These are phyloP conservation scores for Caloboletus firmus DNA, from an alignment of 1,284 basidiomycete species.

Conservation along the genomic window DNA sequence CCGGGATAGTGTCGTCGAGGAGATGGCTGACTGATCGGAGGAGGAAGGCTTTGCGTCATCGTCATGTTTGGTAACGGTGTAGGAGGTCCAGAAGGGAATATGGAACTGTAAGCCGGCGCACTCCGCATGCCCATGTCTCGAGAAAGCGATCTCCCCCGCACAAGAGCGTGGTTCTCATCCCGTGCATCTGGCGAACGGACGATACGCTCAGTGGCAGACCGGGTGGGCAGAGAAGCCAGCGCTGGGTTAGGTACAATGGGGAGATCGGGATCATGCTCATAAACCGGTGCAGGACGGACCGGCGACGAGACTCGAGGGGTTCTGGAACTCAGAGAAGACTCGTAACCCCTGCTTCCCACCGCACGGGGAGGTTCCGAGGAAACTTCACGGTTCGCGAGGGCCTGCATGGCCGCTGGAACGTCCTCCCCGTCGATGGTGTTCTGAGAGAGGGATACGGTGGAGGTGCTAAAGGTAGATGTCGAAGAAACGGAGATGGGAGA, in stretches of 20 bases:
- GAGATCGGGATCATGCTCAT: slow-evolving; percentile 33
- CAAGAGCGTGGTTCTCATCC: slow-evolving; percentile 32
- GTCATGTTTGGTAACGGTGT: slow-evolving; percentile 24
- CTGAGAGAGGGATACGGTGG: slow-evolving; percentile 23
- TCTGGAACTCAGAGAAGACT: slow-evolving; percentile 19
- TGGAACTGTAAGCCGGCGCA: slow-evolving; percentile 35
- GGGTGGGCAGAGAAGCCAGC: slow-evolving; percentile 20
- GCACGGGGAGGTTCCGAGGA: slow-evolving; percentile 24
- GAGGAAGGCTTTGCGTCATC: slow-evolving; percentile 32
- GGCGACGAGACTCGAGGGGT: slow-evolving; percentile 29
- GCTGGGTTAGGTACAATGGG: slow-evolving; percentile 24
- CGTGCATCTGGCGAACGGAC: slow-evolving; percentile 29
- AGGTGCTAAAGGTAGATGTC: slow-evolving; percentile 26
- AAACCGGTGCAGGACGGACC: slow-evolving; percentile 13
- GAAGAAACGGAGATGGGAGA: slow-evolving; percentile 33
- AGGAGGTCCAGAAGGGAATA: slow-evolving; percentile 36
- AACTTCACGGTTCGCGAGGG: slow-evolving; percentile 20
- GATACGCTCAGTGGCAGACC: slow-evolving; percentile 35
- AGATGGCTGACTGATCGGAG: slow-evolving; percentile 19
- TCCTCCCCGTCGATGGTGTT: slow-evolving; percentile 19
- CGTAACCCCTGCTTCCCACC: slow-evolving; percentile 14
- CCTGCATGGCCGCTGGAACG: slow-evolving; percentile 13
- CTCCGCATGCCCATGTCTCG: slow-evolving; percentile 34
- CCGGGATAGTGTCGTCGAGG: slow-evolving; percentile 35
- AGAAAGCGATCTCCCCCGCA: slow-evolving; percentile 34